These are phyloP conservation scores for Phaeotremella fagi DNA, from an alignment of 768 basidiomycete genomes.

Conservation along the genomic window DNA sequence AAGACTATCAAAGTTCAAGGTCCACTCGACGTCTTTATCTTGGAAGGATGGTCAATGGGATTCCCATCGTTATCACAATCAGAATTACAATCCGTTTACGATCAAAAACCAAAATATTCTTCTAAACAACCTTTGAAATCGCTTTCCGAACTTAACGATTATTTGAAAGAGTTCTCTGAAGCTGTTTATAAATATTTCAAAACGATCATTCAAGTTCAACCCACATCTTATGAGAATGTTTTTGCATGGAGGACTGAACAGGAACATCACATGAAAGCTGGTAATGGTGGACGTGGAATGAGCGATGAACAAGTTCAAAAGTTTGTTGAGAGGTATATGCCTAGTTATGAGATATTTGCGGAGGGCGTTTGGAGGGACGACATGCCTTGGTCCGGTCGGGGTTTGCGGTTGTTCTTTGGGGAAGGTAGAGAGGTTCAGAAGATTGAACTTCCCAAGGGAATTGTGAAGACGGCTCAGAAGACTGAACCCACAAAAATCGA, in stretches of 20 bases:
- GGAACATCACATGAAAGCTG: slow-evolving; percentile 80
- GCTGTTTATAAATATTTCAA: slow-evolving; percentile 68
- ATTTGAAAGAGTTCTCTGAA: slow-evolving; percentile 57
- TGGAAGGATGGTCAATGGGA: slow-evolving; percentile 93
- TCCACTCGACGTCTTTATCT: slow-evolving; percentile 71
- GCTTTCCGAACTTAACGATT: slow-evolving; percentile 18
- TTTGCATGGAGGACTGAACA: slow-evolving; percentile 88
- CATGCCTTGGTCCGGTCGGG: slow-evolving; percentile 22
- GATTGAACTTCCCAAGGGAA: not conserved
- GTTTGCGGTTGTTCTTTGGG: slow-evolving; percentile 22
- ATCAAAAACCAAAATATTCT: slow-evolving; percentile 11
- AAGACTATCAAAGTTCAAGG: slow-evolving; percentile 53
- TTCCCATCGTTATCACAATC: slow-evolving; percentile 16
- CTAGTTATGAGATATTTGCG: slow-evolving; percentile 84
- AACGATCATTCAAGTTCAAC: slow-evolving; percentile 66
- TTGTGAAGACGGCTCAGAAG: not conserved
- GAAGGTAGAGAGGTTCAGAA: slow-evolving; percentile 18
- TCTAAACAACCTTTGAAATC: slow-evolving; percentile 16
- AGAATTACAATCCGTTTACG: slow-evolving; percentile 6
- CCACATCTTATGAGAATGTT: slow-evolving; percentile 53
- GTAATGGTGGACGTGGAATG: slow-evolving; percentile 86
- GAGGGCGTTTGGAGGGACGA: slow-evolving; percentile 53
- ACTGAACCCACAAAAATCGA: not conserved
- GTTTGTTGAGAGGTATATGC: slow-evolving; percentile 90
- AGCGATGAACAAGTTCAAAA: slow-evolving; percentile 67